A percentile compares a stretch with the other conserved stretches of the same genome.
Conservation (phyloP, 1,284 basidiomycete genomes). For the Calocybe gambosa region DNA sequence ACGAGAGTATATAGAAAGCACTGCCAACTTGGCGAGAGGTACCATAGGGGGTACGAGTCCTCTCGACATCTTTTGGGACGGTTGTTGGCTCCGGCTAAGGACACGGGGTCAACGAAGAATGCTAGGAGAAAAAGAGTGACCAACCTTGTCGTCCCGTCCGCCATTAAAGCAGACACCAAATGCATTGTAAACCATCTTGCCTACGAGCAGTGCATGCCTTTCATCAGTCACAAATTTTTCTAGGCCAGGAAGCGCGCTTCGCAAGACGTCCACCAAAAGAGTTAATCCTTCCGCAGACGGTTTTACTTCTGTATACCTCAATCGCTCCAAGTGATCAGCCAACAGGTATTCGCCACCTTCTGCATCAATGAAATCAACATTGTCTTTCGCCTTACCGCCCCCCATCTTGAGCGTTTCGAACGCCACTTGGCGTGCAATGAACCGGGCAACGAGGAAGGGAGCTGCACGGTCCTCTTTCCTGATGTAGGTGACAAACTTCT, state of each 20-base stretch:
- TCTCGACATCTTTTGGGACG: constrained; percentile 62
- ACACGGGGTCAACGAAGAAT: background rate
- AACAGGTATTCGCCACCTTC: constrained; percentile 53
- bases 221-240: constrained; percentile 64
- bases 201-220: constrained; percentile 52
- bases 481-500: constrained; percentile 48
- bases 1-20: constrained; percentile 68
- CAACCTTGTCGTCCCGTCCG: constrained; percentile 67
- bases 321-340: constrained; percentile 69
- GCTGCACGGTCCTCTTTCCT: constrained; percentile 38
- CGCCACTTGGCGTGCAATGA: constrained; percentile 65
- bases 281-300: constrained; percentile 44
- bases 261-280: constrained; percentile 51
- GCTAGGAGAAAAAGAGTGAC: constrained; percentile 13
- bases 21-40: constrained; percentile 67
- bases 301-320: constrained; percentile 55
- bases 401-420: constrained; percentile 57
- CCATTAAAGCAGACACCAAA: constrained; percentile 60
- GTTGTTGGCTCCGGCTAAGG: constrained; percentile 40
- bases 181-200: constrained; percentile 70
- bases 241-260: constrained; percentile 60
- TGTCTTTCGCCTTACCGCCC: constrained; percentile 16
- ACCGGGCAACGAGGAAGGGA: constrained; percentile 59
- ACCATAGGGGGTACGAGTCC: constrained; percentile 67
- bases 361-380: constrained; percentile 40